Percentiles rank a stretch among this genome's conserved stretches.
These are phyloP conservation scores for Prunella vulgaris DNA, from an alignment of 257 asterid species.

Conservation along the genomic window DNA sequence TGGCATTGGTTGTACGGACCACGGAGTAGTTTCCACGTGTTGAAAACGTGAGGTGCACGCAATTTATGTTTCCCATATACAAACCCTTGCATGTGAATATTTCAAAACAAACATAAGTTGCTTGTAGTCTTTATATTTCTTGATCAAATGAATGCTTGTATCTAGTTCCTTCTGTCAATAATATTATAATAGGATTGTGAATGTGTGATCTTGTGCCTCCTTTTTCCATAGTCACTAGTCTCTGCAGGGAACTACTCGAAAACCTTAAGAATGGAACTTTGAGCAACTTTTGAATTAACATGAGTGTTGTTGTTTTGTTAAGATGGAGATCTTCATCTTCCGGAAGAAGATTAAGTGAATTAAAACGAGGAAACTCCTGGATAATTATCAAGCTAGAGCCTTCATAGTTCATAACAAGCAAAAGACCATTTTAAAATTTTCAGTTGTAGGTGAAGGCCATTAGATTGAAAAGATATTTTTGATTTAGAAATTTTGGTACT, in stretches of 20 bases:
- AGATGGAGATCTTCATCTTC: neutral
- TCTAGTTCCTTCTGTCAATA: no score
- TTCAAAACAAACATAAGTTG: neutral
- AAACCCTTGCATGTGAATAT: neutral
- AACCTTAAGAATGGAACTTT: neutral
- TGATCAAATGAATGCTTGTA: neutral
- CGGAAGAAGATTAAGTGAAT: neutral
- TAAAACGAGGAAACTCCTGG: neutral
- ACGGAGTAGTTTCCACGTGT: neutral
- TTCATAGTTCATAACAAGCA: no score
- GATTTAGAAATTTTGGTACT: neutral
- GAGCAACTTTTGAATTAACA: neutral
- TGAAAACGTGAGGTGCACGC: neutral
- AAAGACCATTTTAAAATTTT: no score
- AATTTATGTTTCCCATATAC: neutral
- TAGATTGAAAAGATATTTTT: no score
- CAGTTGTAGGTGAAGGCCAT: no score
- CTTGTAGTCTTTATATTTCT: neutral
- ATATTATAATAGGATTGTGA: neutral
- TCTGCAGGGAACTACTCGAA: slow-evolving; percentile 6
- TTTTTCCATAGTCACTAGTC: neutral
- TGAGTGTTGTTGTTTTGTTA: neutral
- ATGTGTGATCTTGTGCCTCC: neutral
- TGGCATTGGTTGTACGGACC: slow-evolving; percentile 9
- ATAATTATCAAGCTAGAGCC: neutral